Evolutionary conservation across 1,284 basidiomycete species (phyloP), one percentile per base, ranked within the genome.

Genomic region (Boletus sp.): DNA sequence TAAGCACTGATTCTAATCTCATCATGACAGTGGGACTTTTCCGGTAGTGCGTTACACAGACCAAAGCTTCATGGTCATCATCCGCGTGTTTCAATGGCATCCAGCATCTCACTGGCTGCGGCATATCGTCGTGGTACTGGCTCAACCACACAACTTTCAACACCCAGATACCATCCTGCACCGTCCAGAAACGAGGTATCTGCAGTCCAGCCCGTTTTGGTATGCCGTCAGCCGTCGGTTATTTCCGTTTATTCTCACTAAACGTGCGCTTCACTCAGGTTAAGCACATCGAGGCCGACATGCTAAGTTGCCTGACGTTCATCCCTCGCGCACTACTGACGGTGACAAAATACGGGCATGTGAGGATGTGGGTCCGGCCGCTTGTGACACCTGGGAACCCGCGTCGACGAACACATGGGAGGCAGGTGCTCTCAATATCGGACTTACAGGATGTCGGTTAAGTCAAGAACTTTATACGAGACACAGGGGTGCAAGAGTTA

Each of bases 151-250:
- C 83, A 84, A 65, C 79, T 89, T 37, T 67, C 74, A 4, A 74
- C 80, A 13, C 78, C 84, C 18, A 80, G 85, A 27, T 94, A 88
- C 67, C 95, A 97, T 68, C 84, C 91, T 16, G 89, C 95, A 2
- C 92, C 93, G 3, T 91, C 92, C 2, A 80, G 93, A 29, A 92
- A 90, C 61, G 94, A 97, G 65, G 88, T 96, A 8, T 91, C 94
- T 5, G 84, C 93, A 31, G 85, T 97, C 4, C 95, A 97, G 68
- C 95, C 95, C 29, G 92, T 96, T 39, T 77, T 96, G 64, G 92
- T 94, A 69, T 65, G 89, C 18, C 45, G 12, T 54, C 41, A 13
- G 7, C 80, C 7, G 67, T 71, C 1, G 58, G 35, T 36, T 41
- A 20, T 43, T 24, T 51, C 35, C 16, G 3, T 35, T 49, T 52